Conservation (phyloP, 2,329 filamentous ascomycete species). For the Dactylellina sp. region DNA sequence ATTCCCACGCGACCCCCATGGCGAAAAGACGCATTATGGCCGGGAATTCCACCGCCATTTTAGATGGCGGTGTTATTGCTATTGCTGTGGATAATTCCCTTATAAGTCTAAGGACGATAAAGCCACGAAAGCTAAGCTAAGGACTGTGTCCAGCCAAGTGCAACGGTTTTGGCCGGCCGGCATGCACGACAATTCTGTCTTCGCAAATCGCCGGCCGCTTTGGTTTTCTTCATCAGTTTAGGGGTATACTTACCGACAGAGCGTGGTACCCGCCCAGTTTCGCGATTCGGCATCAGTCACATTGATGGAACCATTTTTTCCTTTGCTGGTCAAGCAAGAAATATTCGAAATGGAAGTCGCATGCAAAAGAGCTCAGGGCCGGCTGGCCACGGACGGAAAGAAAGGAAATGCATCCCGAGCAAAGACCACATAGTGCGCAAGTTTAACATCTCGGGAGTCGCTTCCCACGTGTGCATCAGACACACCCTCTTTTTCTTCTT, state of each 20-base stretch:
- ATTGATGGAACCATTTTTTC: conserved; percentile 1
- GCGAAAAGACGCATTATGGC: neutral
- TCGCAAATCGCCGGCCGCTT: conserved; percentile 6
- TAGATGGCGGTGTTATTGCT: neutral
- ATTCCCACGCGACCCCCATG: conserved; percentile 56
- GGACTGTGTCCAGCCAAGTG: neutral
- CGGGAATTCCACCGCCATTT: conserved; percentile 4
- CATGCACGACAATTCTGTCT: neutral
- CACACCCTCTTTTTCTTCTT: conserved; percentile 16
- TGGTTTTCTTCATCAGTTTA: too few species aligned
- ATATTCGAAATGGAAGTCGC: conserved; percentile 48
- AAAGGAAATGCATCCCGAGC: conserved; percentile 3
- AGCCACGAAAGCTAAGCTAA: neutral
- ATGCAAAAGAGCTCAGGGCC: conserved; percentile 24
- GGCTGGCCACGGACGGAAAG: conserved; percentile 16
- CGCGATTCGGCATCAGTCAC: neutral
- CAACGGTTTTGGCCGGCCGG: conserved; percentile 1
- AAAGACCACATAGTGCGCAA: conserved; percentile 21
- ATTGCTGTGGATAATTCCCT: conserved; percentile 1
- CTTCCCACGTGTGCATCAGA: conserved; percentile 54
- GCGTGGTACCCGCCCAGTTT: conserved; percentile 8
- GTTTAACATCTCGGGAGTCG: conserved; percentile 50
- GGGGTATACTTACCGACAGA: neutral
- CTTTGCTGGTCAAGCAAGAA: too few species aligned
- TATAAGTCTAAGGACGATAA: neutral